Evolutionary conservation across 1,284 basidiomycete species (phyloP).

Genomic region (Ceratobasidium sp.): DNA sequence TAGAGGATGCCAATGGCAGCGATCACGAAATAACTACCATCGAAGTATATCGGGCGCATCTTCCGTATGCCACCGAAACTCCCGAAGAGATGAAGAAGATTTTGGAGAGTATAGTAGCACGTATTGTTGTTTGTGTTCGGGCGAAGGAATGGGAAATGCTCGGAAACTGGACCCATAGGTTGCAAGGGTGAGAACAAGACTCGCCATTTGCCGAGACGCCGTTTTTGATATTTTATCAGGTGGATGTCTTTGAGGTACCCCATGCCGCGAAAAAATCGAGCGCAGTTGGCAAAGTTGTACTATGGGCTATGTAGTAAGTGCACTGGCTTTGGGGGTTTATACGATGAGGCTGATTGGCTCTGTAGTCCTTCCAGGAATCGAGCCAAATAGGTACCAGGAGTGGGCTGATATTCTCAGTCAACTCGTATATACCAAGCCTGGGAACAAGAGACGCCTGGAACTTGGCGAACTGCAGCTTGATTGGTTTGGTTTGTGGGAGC

Average conservation of each 20-base stretch:
- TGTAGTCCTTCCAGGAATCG: conserved; percentile 74
- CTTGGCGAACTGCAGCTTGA: conserved; percentile 74
- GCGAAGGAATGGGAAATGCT: conserved; percentile 79
- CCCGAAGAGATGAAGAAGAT: conserved; percentile 78
- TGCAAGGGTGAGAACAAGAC: conserved; percentile 71
- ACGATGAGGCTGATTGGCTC: neutral
- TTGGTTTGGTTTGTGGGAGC: conserved; percentile 80
- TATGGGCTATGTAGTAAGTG: conserved; percentile 71
- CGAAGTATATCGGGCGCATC: conserved; percentile 37
- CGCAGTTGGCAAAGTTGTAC: conserved; percentile 82
- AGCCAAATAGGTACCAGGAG: conserved; percentile 72
- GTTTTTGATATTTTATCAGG: conserved; percentile 57
- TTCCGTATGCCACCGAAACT: conserved; percentile 84
- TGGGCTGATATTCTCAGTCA: conserved; percentile 80
- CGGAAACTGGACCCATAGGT: conserved; percentile 75
- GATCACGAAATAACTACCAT: conserved; percentile 11
- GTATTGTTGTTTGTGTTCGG: conserved; percentile 77
- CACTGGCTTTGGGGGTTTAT: neutral
- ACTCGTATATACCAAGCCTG: conserved; percentile 72
- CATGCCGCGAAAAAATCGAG: conserved; percentile 74
- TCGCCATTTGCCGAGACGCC: conserved; percentile 30
- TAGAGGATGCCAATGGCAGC: conserved; percentile 2
- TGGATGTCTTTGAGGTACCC: conserved; percentile 88
- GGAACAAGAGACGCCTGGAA: conserved; percentile 71
- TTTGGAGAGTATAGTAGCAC: conserved; percentile 77